Percentiles rank a stretch among this genome's conserved stretches.
Conservation (phyloP, 768 basidiomycete species). For the Serendipita vermifera region DNA sequence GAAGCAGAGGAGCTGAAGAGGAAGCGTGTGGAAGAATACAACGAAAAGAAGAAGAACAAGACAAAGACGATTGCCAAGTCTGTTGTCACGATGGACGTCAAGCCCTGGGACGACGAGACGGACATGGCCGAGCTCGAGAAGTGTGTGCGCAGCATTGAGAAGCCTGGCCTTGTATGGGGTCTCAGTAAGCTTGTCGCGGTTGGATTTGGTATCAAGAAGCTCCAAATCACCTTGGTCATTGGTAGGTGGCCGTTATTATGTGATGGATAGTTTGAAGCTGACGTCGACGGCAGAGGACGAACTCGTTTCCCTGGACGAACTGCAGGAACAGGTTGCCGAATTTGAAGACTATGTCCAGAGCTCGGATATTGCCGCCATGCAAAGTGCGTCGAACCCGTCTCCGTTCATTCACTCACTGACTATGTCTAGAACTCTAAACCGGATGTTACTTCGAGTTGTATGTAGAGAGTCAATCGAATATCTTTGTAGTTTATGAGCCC, state of each 20-base stretch:
- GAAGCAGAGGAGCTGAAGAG: slow-evolving; percentile 82
- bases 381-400: slow-evolving; percentile 40
- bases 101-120: slow-evolving; percentile 99
- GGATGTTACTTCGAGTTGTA: background rate
- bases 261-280: slow-evolving; percentile 30
- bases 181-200: slow-evolving; percentile 82
- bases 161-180: slow-evolving; percentile 93
- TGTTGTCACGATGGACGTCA: slow-evolving; percentile 94
- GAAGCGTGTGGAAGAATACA: slow-evolving; percentile 86
- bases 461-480: background rate
- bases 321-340: slow-evolving; percentile 80
- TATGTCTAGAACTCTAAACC: background rate
- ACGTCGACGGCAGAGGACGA: slow-evolving; percentile 63
- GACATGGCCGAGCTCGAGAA: slow-evolving; percentile 83
- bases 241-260: slow-evolving; percentile 28
- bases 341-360: slow-evolving; percentile 86
- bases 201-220: slow-evolving; percentile 89
- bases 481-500: background rate
- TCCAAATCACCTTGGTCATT: slow-evolving; percentile 54
- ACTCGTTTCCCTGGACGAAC: slow-evolving; percentile 79
- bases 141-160: slow-evolving; percentile 70
- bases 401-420: background rate
- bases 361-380: slow-evolving; percentile 85
- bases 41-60: slow-evolving; percentile 85
- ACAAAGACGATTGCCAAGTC: slow-evolving; percentile 89